A percentile compares a stretch with the other conserved stretches of the same genome.
These are phyloP conservation scores for Epichloe hybrida DNA, from an alignment of 2,329 filamentous ascomycete species.

Conservation along the genomic window DNA sequence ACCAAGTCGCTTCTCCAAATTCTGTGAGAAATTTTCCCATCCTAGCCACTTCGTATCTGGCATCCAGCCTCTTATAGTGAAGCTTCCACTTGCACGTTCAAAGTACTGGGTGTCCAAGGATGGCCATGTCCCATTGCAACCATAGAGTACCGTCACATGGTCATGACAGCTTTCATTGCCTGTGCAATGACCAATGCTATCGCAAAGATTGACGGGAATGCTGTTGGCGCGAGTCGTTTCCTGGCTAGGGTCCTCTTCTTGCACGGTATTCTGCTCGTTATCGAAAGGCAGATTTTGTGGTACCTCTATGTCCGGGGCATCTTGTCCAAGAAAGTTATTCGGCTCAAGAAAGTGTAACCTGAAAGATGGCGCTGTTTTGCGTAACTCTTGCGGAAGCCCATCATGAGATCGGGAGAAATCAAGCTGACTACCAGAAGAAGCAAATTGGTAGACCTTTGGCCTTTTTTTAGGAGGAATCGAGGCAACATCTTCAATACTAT, in stretches of 20 bases:
- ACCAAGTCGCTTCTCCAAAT: slow-evolving; percentile 14
- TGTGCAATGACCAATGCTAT: neutral
- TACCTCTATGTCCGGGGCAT: neutral
- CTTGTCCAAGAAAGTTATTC: slow-evolving; percentile 4
- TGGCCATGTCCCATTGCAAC: slow-evolving; percentile 20
- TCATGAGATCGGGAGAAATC: neutral
- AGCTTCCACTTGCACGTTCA: slow-evolving; percentile 23
- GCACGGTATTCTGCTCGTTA: neutral
- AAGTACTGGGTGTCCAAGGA: slow-evolving; percentile 19
- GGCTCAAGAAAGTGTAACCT: slow-evolving; percentile 4
- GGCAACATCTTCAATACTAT: neutral
- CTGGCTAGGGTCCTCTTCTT: neutral
- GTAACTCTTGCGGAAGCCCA: neutral
- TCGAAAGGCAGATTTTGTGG: neutral
- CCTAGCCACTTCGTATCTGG: slow-evolving; percentile 24
- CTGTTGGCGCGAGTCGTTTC: neutral
- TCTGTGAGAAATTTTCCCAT: slow-evolving; percentile 17
- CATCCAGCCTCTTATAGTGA: slow-evolving; percentile 30
- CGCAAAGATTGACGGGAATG: neutral
- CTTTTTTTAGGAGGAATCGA: neutral
- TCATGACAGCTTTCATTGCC: neutral
- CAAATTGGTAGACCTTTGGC: neutral
- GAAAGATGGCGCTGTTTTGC: neutral
- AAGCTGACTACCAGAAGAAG: neutral
- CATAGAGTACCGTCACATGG: slow-evolving; percentile 10